Base-by-base conservation (phyloP, 306 rosid species). In the Ceratonia siliqua region DNA sequence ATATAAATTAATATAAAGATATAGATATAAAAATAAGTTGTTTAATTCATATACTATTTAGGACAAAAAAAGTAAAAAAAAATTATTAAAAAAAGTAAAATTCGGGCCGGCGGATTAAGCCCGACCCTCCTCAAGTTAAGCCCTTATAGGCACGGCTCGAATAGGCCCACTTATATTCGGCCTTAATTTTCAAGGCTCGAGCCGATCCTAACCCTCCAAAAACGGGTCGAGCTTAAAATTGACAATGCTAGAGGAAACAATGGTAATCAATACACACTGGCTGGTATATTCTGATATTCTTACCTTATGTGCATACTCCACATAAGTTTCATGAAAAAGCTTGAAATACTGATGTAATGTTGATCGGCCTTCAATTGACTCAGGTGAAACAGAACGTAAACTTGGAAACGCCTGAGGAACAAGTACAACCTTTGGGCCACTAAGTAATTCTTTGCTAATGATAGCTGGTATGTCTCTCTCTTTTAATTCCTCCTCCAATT, bases 291-390 rank as follows among this genome's bases (percentile, higher is more conserved):
- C 52, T 25, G 67, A n/a, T 49, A 68, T 72, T 68, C 59, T 78
- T 86, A 92, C 97, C 99, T 92, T 90, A n/a, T 86, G 96, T 45
- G 90, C 99, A 82, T 94, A 90, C 74, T 92, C 99, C 75, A 90
- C 99, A 55, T 92, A 95, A 74, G 91, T 90, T 82, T 92, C 97
- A 78, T 90, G 96, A 82, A 92, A 95, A 78, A 92, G 88, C 85
- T 87, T 92, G 97, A 89, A 95, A 82, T 92, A 95, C 73, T 90
- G 92, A 89, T 90, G 93, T 70, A 95, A 87, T 78, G 86, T 88
- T 57, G 93, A 85, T 75, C 98, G 90, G 61, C 98, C 99, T 87
- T 92, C 97, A 39, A 90, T 89, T 46, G 98, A 95, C 85, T 95
- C 99, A 68, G 94, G 92, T 48, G 92, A 78, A 83, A 92, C 89